phyloP scores from a whole-genome alignment of 495 filamentous ascomycete genomes.

The Darksidea phi region DNA sequence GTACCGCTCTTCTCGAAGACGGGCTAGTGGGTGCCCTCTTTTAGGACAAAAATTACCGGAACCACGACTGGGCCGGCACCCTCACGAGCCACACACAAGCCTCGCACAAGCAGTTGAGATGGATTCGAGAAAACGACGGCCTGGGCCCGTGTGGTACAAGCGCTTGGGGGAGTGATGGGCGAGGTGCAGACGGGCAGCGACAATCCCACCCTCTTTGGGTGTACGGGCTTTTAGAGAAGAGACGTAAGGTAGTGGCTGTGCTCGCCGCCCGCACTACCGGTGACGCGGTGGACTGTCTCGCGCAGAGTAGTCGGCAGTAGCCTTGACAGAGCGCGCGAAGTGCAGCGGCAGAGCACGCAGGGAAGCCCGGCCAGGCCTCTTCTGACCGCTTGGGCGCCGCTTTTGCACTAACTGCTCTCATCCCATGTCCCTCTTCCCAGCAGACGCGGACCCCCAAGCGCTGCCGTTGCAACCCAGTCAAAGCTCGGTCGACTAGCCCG shows the following conservation, averaged over 20 bases:
- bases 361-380: conserved; percentile 1
- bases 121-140: conserved; percentile 30
- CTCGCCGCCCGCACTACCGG: conserved; percentile 1
- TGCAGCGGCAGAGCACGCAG: conserved; percentile 2
- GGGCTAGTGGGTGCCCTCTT: background rate
- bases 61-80: background rate
- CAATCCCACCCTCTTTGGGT: conserved; percentile 28
- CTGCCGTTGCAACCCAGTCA: conserved; percentile 26
- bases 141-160: conserved; percentile 29
- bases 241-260: conserved; percentile 32
- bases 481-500: conserved; percentile 27
- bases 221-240: conserved; percentile 12
- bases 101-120: background rate
- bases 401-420: conserved; percentile 6
- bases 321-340: background rate
- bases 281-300: conserved; percentile 6
- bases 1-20: conserved; percentile 3
- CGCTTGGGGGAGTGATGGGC: conserved; percentile 1
- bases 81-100: conserved; percentile 14
- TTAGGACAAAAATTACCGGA: conserved; percentile 28
- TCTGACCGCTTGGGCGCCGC: background rate
- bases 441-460: conserved; percentile 23
- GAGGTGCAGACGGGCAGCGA: conserved; percentile 6
- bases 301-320: background rate
- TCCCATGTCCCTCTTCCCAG: conserved; percentile 7